Evolutionary conservation across 2,329 filamentous ascomycete species (phyloP), one percentile per base, ranked within the genome.

Genomic region (Madurella mycetomatis): DNA sequence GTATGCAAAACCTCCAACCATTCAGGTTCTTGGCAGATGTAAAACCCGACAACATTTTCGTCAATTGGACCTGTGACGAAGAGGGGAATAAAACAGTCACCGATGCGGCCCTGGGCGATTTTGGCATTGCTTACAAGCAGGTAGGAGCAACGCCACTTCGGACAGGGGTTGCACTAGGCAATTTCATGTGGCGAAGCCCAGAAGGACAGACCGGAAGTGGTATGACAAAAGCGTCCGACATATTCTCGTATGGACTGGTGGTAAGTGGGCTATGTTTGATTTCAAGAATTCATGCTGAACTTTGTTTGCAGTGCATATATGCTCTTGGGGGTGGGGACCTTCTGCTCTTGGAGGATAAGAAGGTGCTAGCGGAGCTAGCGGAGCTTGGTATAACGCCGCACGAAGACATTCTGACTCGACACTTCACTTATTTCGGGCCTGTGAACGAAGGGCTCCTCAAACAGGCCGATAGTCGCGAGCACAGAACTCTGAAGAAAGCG

Each of bases 171-270:
- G 41, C 42, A 4, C 13, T 46, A 18, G 49, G 49, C 18, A 51
- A 51, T 32, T 7, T n/a, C 18, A 51, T 51, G 42, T 46, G 42
- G 42, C 49, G 49, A 46, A 51, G 49, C 49, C 48, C 41, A 44
- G 41, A 51, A 51, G 48, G 41, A 39, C 48, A 51, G 31, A 51
- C 48, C 32, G 41, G 48, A 39, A 39, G 41, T 16, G 41, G 48
- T n/a, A n/a, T n/a, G n/a, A n/a, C n/a, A n/a, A n/a, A n/a, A n/a
- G n/a, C n/a, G n/a, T n/a, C n/a, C n/a, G 47, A 49, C 17, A 37
- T 49, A 9, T 49, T 37, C 30, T 49, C 47, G 16, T 49, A 11
- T 43, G 40, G 47, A 25, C 40, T 49, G 3, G 47, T 49, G 37
- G 39, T 49, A 32, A 18, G 47, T 34, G 19, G 9, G 18, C 34